phyloP scores from a whole-genome alignment of 805 yeast species.

The Sugiyamaella lignohabitans region DNA sequence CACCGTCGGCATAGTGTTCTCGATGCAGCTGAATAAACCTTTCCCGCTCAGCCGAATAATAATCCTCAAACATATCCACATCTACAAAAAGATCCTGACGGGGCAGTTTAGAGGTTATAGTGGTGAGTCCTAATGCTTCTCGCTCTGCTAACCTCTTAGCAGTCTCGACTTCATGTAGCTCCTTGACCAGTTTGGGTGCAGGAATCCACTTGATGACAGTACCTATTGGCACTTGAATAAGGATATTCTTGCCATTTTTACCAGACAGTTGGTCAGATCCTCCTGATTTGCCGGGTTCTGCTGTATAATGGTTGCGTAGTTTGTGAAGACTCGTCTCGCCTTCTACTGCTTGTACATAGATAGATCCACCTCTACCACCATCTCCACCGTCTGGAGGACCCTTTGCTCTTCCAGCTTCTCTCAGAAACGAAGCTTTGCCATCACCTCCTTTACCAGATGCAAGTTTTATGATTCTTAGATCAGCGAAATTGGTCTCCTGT shows the following conservation, averaged over 20 bases:
- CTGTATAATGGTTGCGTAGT: conserved; percentile 59
- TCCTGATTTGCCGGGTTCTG: conserved; percentile 68
- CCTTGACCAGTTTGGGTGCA: conserved; percentile 41
- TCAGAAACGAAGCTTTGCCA: conserved; percentile 76
- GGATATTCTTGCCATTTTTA: conserved; percentile 67
- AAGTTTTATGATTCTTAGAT: conserved; percentile 60
- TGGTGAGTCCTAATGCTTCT: conserved; percentile 13
- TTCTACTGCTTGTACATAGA: conserved; percentile 74
- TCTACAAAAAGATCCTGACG: conserved; percentile 15
- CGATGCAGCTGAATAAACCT: conserved; percentile 50
- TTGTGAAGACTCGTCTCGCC: conserved; percentile 67
- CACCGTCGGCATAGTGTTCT: conserved; percentile 56
- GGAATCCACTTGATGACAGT: conserved; percentile 83
- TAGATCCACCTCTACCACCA: conserved; percentile 89
- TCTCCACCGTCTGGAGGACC: conserved; percentile 99
- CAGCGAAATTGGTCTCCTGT: conserved; percentile 40
- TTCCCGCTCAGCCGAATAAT: conserved; percentile 1
- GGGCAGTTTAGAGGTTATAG: neutral
- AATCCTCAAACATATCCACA: conserved; percentile 16
- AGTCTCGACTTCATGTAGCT: conserved; percentile 15
- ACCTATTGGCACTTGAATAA: conserved; percentile 87
- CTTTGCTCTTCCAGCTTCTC: conserved; percentile 75
- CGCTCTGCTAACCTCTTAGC: conserved; percentile 5
- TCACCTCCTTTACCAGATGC: conserved; percentile 82
- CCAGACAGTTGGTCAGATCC: conserved; percentile 78